A percentile compares a stretch with the other conserved stretches of the same genome.
Conservation (phyloP, 2,329 filamentous ascomycete species). For the Paecilomyces niveus region DNA sequence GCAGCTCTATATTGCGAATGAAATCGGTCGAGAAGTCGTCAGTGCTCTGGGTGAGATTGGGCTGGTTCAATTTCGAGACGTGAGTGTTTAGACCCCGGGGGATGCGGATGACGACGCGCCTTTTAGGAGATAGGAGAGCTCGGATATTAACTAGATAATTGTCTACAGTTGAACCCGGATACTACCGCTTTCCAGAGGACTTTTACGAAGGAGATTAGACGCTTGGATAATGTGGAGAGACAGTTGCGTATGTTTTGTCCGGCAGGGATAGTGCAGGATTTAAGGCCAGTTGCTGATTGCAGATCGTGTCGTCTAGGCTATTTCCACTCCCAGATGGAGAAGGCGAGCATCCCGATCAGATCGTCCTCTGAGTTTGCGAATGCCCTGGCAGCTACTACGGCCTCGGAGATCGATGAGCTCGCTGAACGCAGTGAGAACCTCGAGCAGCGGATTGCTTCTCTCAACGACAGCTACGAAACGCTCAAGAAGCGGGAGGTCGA, state of each 20-base stretch:
- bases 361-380: constrained; percentile 88
- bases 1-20: constrained; percentile 98
- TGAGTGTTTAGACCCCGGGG: constrained; percentile 42
- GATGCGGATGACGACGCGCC: background rate
- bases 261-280: background rate
- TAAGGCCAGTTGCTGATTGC: constrained; percentile 6
- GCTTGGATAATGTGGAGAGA: constrained; percentile 95
- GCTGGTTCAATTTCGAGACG: constrained; percentile 94
- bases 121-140: background rate
- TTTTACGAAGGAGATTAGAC: constrained; percentile 94
- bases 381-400: constrained; percentile 77
- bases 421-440: constrained; percentile 86
- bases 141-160: constrained; percentile 1
- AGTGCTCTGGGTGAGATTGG: constrained; percentile 94
- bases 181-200: constrained; percentile 93
- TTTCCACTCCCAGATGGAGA: constrained; percentile 94
- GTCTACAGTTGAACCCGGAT: constrained; percentile 74
- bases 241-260: constrained; percentile 69
- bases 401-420: constrained; percentile 93
- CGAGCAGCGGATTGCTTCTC: constrained; percentile 80
- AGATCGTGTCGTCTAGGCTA: constrained; percentile 55
- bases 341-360: constrained; percentile 74
- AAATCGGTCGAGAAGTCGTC: constrained; percentile 96
- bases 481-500: constrained; percentile 97
- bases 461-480: constrained; percentile 98